Evolutionary conservation across 2,329 filamentous ascomycete genomes (phyloP).

Genomic region (Pseudocercospora vitis): DNA sequence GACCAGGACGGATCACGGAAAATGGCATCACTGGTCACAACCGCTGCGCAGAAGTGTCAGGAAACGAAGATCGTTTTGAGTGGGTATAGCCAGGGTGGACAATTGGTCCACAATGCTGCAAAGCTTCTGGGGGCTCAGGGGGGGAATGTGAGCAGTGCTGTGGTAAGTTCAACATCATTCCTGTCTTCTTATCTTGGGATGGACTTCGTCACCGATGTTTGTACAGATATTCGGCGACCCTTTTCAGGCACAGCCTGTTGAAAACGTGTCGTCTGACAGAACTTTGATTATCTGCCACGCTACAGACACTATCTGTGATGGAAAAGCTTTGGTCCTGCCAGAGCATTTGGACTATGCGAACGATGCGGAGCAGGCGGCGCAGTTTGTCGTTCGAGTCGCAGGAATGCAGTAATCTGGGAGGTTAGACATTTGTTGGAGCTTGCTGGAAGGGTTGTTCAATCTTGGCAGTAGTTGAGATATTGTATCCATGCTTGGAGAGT

Average conservation of each 20-base stretch:
- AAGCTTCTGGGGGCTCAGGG: constrained; percentile 7
- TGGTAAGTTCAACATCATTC: constrained; percentile 17
- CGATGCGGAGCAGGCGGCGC: constrained; percentile 37
- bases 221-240: constrained; percentile 41
- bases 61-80: constrained; percentile 28
- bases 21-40: constrained; percentile 24
- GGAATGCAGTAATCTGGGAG: not conserved
- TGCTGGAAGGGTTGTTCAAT: no score
- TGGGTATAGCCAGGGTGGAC: constrained; percentile 29
- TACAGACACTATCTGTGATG: constrained; percentile 40
- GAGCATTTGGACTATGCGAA: constrained; percentile 40
- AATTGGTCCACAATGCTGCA: constrained; percentile 25
- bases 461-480: no score
- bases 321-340: constrained; percentile 33
- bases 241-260: constrained; percentile 38
- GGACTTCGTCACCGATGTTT: constrained; percentile 15
- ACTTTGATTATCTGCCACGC: constrained; percentile 39
- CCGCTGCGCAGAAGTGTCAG: constrained; percentile 23
- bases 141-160: constrained; percentile 20
- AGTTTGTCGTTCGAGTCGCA: constrained; percentile 30
- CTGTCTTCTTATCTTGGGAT: constrained; percentile 3
- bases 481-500: no score
- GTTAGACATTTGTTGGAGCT: no score
- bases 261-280: constrained; percentile 35
- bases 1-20: constrained; percentile 18